Evolutionary conservation across 2,329 filamentous ascomycete genomes (phyloP), one percentile per base, ranked within the genome.

Genomic region (Thelonectria blattea): DNA sequence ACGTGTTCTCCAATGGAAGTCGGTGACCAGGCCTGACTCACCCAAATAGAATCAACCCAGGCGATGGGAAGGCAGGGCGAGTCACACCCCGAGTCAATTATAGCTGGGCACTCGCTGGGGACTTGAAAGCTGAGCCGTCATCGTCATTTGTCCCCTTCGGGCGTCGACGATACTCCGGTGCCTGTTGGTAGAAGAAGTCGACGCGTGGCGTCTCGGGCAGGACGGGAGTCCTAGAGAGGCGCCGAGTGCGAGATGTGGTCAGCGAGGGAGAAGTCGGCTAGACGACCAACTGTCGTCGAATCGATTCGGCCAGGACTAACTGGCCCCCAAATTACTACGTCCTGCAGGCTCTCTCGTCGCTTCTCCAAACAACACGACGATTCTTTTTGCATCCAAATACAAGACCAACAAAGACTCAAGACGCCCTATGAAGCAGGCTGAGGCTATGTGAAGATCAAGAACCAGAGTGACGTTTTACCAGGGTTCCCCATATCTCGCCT

Each of bases 401-500:
- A 18, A 18, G 41, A 18, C 41, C 18, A 3, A 14, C 7, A 3
- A 15, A 45, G 5, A 22, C 4, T 12, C 6, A 14, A 6, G 11
- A 24, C 2, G 42, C 22, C 14, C 14, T 11, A 30, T 12, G 30
- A 49, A 3, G 14, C 14, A 49, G 4, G 9, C 27, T 14, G 47
- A 18, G 30, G 14, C 9, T 49, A 30, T 49, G 47, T 49, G 47
- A 47, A 27, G 22, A 47, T 47, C 3, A 47, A 47, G 24, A 15
- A 6, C 8, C 12, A 32, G 14, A 17, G 39, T 32, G 20, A 42
- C 37, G 22, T 22, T 30, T 41, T 39, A 43, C 57, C 56, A 53
- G 58, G 62, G 55, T 65, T 49, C 58, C 56, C 58, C 61, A 65
- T 65, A 60, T 27, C 51, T 53, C 46, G 34, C 24, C 39, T 47